Evolutionary conservation across 164 flowering plant genomes (phyloP).

Genomic region (Vitis rupestris): DNA sequence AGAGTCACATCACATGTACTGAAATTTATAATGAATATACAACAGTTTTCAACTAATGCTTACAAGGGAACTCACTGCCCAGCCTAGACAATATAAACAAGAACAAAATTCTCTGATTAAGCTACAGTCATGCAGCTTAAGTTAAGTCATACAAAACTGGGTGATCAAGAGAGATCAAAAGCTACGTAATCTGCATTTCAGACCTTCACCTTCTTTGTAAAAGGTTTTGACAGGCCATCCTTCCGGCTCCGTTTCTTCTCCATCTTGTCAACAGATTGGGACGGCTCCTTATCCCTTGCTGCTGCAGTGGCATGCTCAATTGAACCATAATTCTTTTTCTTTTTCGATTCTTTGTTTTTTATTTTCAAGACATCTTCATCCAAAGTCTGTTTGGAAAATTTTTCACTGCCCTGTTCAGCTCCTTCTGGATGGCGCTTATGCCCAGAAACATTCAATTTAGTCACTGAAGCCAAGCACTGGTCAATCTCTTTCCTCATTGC

Average conservation of each 20-base stretch:
- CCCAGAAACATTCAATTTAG: conserved; percentile 8
- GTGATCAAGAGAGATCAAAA: background rate
- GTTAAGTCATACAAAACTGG: no score
- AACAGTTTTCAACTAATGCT: no score
- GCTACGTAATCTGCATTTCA: background rate
- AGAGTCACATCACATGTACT: conserved; percentile 5
- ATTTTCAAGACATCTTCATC: conserved; percentile 17
- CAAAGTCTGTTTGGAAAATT: conserved; percentile 9
- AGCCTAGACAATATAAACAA: background rate
- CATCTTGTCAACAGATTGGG: conserved; percentile 7
- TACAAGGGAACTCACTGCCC: background rate
- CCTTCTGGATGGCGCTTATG: conserved; percentile 22
- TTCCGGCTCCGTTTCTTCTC: conserved; percentile 17
- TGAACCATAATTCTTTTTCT: conserved; percentile 4
- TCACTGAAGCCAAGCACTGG: conserved; percentile 19
- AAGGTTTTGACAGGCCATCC: background rate
- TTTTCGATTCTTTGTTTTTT: conserved; percentile 23
- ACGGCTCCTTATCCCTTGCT: background rate
- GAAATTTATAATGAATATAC: conserved; percentile 1
- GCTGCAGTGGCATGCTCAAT: conserved; percentile 1
- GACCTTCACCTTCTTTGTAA: conserved; percentile 1
- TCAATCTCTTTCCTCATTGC: conserved; percentile 65
- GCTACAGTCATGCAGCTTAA: no score
- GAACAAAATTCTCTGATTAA: no score
- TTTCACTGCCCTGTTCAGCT: conserved; percentile 15